Evolutionary conservation across 2,329 filamentous ascomycete genomes (phyloP).

Genomic region (Graphilbum fragrans): DNA sequence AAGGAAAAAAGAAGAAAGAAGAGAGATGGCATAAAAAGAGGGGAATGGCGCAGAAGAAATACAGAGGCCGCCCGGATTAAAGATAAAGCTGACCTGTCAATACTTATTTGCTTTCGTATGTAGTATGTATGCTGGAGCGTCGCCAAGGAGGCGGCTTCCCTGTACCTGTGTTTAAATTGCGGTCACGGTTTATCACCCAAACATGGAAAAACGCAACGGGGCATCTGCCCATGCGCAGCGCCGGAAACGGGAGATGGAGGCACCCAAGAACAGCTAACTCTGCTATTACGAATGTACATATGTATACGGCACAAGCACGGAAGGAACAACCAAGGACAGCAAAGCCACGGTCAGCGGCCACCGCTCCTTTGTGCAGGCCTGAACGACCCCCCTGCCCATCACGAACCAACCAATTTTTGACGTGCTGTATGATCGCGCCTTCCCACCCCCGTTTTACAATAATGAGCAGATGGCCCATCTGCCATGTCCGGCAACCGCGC

Average conservation of each 20-base stretch:
- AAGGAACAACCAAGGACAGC: too few species aligned
- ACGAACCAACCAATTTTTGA: too few species aligned
- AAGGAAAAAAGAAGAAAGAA: not conserved
- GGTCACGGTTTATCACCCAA: not conserved
- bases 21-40: not conserved
- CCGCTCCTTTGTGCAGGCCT: too few species aligned
- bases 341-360: too few species aligned
- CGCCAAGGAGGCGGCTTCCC: not conserved
- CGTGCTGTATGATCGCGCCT: too few species aligned
- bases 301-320: too few species aligned
- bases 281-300: too few species aligned
- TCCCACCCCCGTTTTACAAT: too few species aligned
- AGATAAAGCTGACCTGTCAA: constrained; percentile 7
- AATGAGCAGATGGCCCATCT: too few species aligned
- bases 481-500: too few species aligned
- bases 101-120: not conserved
- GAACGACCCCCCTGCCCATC: too few species aligned
- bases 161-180: not conserved
- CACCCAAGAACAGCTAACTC: not conserved
- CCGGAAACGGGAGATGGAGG: not conserved
- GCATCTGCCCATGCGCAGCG: not conserved
- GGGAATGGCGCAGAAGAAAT: not conserved
- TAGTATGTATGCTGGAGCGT: not conserved
- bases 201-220: not conserved
- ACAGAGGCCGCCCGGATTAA: constrained; percentile 5